Evolutionary conservation across 257 asterid genomes (phyloP).

Genomic region (Scutellaria galericulata): DNA sequence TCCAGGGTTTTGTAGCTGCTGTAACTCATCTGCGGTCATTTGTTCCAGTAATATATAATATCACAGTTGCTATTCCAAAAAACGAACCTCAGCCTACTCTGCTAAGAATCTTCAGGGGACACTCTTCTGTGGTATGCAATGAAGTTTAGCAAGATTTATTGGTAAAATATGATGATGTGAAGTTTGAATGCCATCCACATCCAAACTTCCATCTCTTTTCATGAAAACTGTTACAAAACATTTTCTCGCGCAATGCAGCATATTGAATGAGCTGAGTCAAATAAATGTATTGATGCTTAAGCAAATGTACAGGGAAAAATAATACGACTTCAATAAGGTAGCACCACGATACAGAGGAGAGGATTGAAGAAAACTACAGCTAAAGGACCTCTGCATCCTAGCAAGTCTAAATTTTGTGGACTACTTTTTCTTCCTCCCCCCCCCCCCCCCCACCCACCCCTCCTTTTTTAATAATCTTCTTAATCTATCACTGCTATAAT

Average conservation of each 20-base stretch:
- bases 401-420: too few relatives aligned
- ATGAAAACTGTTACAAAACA: not conserved
- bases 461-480: too few relatives aligned
- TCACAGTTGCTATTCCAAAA: conserved; percentile 78
- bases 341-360: not conserved
- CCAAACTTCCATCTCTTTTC: not conserved
- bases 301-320: not conserved
- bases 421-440: too few relatives aligned
- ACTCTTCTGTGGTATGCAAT: conserved; percentile 69
- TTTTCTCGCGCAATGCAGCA: not conserved
- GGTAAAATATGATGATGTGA: not conserved
- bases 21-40: conserved; percentile 65
- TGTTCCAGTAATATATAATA: conserved; percentile 73
- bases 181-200: not conserved
- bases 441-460: too few relatives aligned
- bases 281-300: not conserved
- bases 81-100: conserved; percentile 73
- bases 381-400: too few relatives aligned
- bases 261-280: not conserved
- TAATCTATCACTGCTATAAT: too few relatives aligned
- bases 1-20: conserved; percentile 86
- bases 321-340: not conserved
- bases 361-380: too few relatives aligned
- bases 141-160: conserved; percentile 20
- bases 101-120: conserved; percentile 71